phyloP scores from a whole-genome alignment of 306 rosid species.

The Cicer cuneatum region DNA sequence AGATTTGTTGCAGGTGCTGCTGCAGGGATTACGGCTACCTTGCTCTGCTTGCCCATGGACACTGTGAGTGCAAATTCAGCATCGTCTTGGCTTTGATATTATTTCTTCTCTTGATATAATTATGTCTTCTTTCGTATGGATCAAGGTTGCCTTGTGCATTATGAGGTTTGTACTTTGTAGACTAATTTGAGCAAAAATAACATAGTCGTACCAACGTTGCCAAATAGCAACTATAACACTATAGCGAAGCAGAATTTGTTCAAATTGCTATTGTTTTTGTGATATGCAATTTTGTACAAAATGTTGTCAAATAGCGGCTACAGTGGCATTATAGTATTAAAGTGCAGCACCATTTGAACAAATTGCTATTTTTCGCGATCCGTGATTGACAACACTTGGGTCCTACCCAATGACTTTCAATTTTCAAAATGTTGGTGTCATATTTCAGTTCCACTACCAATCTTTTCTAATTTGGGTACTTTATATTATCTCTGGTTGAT shows the following conservation, averaged over 20 bases:
- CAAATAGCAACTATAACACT: too few relatives aligned
- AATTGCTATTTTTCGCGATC: too few relatives aligned
- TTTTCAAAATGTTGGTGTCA: slow-evolving; percentile 15
- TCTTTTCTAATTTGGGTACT: slow-evolving; percentile 20
- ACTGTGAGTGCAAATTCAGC: slow-evolving; percentile 61
- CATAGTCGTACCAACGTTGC: background rate
- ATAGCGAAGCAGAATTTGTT: too few relatives aligned
- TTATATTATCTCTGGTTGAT: slow-evolving; percentile 5
- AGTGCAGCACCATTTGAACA: too few relatives aligned
- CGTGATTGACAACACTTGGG: too few relatives aligned
- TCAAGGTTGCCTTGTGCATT: slow-evolving; percentile 30
- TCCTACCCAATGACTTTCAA: background rate
- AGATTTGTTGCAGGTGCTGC: slow-evolving; percentile 96
- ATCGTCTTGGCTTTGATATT: background rate
- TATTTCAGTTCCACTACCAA: slow-evolving; percentile 5
- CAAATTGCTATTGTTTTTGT: too few relatives aligned
- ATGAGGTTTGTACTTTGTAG: slow-evolving; percentile 11
- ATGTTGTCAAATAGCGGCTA: too few relatives aligned
- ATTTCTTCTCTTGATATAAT: slow-evolving; percentile 39
- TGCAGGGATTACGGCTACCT: slow-evolving; percentile 86
- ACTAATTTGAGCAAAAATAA: slow-evolving; percentile 5
- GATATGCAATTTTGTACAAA: too few relatives aligned
- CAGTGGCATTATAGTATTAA: too few relatives aligned
- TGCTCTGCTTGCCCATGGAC: slow-evolving; percentile 95
- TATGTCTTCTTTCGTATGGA: too few relatives aligned